Evolutionary conservation across 2,329 filamentous ascomycete genomes (phyloP).

Genomic region (Phaeosphaeria sp.): DNA sequence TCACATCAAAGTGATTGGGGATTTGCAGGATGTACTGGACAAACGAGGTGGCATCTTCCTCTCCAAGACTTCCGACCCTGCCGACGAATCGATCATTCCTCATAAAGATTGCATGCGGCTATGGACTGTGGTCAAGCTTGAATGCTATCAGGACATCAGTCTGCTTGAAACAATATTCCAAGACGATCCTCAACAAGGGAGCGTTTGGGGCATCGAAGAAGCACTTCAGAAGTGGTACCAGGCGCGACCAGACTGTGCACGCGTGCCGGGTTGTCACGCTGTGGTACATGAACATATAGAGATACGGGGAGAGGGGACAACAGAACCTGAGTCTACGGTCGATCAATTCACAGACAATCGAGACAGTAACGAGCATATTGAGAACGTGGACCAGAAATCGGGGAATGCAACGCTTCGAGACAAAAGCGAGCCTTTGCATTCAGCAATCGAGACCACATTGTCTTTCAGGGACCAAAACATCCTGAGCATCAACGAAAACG

Average conservation of each 20-base stretch:
- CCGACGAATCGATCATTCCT: background rate
- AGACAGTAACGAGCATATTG: background rate
- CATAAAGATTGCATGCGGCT: conserved; percentile 7
- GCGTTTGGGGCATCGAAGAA: background rate
- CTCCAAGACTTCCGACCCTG: conserved; percentile 3
- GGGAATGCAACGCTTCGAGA: background rate
- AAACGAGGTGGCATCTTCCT: conserved; percentile 20
- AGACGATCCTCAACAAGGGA: background rate
- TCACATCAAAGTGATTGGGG: conserved; percentile 12
- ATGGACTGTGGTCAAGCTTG: conserved; percentile 9
- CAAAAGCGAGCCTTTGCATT: background rate
- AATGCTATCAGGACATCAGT: background rate
- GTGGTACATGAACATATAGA: no score
- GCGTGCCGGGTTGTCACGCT: background rate
- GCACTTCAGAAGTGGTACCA: background rate
- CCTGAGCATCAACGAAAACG: background rate
- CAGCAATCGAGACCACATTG: background rate
- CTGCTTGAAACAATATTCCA: background rate
- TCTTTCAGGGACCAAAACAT: background rate
- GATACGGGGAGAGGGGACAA: background rate
- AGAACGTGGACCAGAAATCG: background rate
- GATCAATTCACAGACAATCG: background rate
- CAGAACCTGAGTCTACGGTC: background rate
- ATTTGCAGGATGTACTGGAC: conserved; percentile 7
- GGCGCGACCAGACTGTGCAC: background rate